phyloP scores from a whole-genome alignment of 306 rosid genomes.

The Malus sieversii region DNA sequence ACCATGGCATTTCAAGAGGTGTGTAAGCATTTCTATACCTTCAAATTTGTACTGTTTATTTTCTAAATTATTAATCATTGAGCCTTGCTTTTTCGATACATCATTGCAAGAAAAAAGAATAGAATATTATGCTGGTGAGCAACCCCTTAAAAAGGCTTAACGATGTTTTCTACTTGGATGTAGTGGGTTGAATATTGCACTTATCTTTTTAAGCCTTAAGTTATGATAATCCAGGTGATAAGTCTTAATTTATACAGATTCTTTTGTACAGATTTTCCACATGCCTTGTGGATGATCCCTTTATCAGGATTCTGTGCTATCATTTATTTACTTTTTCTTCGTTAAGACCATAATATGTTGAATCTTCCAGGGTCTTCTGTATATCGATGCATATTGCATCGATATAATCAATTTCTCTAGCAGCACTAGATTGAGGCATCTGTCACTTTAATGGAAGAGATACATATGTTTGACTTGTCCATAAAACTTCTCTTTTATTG shows the following conservation, averaged over 20 bases:
- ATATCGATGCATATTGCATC: background rate
- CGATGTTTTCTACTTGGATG: background rate
- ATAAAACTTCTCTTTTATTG: background rate
- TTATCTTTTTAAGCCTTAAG: too few relatives aligned
- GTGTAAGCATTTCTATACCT: background rate
- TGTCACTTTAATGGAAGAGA: background rate
- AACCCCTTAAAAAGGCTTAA: background rate
- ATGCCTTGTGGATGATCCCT: background rate
- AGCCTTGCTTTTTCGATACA: background rate
- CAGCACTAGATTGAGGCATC: conserved; percentile 2
- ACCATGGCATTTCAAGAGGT: conserved; percentile 57
- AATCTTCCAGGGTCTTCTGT: background rate
- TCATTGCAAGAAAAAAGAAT: background rate
- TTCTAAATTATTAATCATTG: background rate
- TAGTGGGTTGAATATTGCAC: background rate
- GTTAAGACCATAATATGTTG: background rate
- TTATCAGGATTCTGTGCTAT: background rate
- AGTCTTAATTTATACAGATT: background rate
- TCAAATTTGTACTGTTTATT: background rate
- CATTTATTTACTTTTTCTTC: background rate
- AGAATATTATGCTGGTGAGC: background rate
- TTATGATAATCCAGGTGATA: background rate
- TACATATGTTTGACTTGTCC: background rate
- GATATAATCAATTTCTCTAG: background rate
- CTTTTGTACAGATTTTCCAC: background rate